Evolutionary conservation across 768 basidiomycete genomes (phyloP), one percentile per base, ranked within the genome.

Genomic region (Saitozyma podzolica): DNA sequence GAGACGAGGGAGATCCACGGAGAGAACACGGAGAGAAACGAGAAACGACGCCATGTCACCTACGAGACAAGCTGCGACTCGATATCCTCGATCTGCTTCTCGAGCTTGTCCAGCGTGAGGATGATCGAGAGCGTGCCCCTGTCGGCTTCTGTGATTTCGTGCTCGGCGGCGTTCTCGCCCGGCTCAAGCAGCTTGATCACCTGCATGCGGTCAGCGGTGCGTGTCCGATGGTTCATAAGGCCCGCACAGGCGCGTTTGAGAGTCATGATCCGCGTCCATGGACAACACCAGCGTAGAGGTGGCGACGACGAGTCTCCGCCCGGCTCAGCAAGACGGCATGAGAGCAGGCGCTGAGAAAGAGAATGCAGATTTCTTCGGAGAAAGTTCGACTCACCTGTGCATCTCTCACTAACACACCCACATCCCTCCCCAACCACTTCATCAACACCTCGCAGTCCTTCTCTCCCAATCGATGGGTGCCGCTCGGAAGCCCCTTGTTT

Each of bases 71-170:
- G 89, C 77, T 87, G 88, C 17, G 68, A 62, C 54, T 92, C 88
- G 40, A 95, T 79, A 10, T 82, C 82, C 9, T 87, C 84, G 0
- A 94, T 83, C 73, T 94, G 92, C 5, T 80, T 73, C 54, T 88
- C 85, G 11, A 97, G 76, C 64, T 85, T 87, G 55, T 80, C 73
- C 37, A 92, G 84, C 0, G 90, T 90, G 0, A 79, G 82, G 78
- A 89, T 88, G 58, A 97, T 84, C 64, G 92, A 88, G 6, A 97
- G 80, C 14, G 94, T 86, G 9, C 94, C 90, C 48, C 80, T 82
- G 72, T 98, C 94, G 5, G 93, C 85, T n/a, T 86, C 83, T 16
- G 88, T 88, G 52, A 97, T 85, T 13, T 63, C 56, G 77, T 78
- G n/a, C 78, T 81, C 45, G 79, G 54, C 47, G 17, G 60, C 81